A percentile compares a stretch with the other conserved stretches of the same genome.
Evolutionary conservation across 192 early-diverging fungal species (phyloP).

Genomic region (Coemansia nantahalensis): DNA sequence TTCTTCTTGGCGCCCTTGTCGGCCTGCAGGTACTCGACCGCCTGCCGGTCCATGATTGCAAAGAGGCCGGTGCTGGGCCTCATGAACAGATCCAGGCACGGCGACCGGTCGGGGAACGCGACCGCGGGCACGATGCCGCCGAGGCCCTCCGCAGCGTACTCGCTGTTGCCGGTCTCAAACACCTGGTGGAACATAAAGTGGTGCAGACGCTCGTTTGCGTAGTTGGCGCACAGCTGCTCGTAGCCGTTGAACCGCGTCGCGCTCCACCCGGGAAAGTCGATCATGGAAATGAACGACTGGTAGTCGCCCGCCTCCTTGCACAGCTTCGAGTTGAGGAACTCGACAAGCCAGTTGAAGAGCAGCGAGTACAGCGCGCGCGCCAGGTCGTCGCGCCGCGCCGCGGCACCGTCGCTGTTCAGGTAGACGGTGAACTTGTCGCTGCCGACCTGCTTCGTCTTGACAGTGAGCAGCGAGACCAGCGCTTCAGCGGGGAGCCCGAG

Average conservation of each 20-base stretch:
- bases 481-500: constrained; percentile 71
- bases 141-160: constrained; percentile 63
- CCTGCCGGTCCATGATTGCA: constrained; percentile 68
- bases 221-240: constrained; percentile 74
- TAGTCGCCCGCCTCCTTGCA: constrained; percentile 60
- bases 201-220: constrained; percentile 85
- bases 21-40: constrained; percentile 36
- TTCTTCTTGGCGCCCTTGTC: constrained; percentile 29
- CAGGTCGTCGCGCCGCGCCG: constrained; percentile 67
- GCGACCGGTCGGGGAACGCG: constrained; percentile 61
- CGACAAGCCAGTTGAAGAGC: constrained; percentile 80
- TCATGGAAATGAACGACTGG: constrained; percentile 75
- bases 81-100: constrained; percentile 71
- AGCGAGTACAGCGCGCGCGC: constrained; percentile 78
- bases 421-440: constrained; percentile 81
- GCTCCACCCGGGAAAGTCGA: constrained; percentile 84
- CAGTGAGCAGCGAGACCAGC: constrained; percentile 76
- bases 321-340: constrained; percentile 80
- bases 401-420: constrained; percentile 69
- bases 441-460: constrained; percentile 78
- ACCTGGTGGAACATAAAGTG: constrained; percentile 68
- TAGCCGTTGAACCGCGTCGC: constrained; percentile 42
- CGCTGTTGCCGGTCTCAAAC: constrained; percentile 64
- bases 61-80: constrained; percentile 69
- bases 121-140: constrained; percentile 42